Base-by-base conservation (phyloP, 352 stramenopile genomes). In the Blastocystis sp. region DNA sequence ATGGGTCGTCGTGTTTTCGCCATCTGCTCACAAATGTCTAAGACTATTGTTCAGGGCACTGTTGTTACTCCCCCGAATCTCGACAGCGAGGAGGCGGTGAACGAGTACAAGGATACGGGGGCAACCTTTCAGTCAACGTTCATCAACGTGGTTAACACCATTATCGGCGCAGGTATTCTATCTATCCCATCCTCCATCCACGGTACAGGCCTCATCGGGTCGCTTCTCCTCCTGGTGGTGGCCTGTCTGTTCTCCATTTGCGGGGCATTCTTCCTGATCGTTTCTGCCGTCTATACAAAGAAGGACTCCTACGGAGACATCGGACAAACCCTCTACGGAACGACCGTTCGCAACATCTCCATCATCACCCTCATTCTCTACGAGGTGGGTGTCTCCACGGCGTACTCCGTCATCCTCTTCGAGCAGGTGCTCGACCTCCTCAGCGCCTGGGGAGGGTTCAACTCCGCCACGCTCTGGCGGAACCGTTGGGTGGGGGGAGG, bases 131-230 rank as follows among this genome's bases (percentile, higher is more conserved):
- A 43, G 28, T 84, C 74, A 17, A 87, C 82, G 28, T 52, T 89
- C 9, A 79, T 91, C 62, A 91, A 91, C 59, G 74, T 87, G 21
- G 70, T 91, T 19, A 91, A 91, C 66, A 66, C 74, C 1, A 76
- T 91, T 21, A 78, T 91, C 14, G 89, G 89, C 19, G 89, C 80
- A 0, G 89, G 89, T 34, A 87, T 90, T 6, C 87, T 91, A 14
- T 87, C 80, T 45, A 90, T 91, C 57, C 89, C 89, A 4, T 89
- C 54, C 21, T 74, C 89, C 6, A 57, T 90, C 17, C 79, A 89
- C 17, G 82, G 74, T 10, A 89, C 89, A 10, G 89, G 89, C 45
- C 24, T 89, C 28, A 68, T 87, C 24, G 76, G 87, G 34, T 54
- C 87, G 14, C 34, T 89, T 17, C 28, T 89, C 3, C 66, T 89